phyloP scores from a whole-genome alignment of 371 early-diverging fungal genomes.

The Neoconidiobolus thromboides region DNA sequence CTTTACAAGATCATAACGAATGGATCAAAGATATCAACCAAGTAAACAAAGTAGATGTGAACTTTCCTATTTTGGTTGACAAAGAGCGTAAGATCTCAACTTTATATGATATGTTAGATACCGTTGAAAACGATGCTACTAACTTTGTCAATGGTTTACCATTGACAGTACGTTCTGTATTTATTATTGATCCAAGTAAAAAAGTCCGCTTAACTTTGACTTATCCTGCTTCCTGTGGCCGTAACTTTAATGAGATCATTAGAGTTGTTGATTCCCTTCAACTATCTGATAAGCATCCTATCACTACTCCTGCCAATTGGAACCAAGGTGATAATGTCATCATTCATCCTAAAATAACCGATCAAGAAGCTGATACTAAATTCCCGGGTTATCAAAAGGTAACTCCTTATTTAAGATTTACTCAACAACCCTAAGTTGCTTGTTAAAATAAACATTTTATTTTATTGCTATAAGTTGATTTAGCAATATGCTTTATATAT shows the following conservation, averaged over 20 bases:
- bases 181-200: constrained; percentile 85
- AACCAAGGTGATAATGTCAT: constrained; percentile 71
- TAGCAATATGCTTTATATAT: no score
- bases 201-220: constrained; percentile 69
- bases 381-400: constrained; percentile 68
- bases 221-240: constrained; percentile 75
- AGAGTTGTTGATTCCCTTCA: constrained; percentile 83
- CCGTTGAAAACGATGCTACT: constrained; percentile 59
- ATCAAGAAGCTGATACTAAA: constrained; percentile 57
- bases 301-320: constrained; percentile 94
- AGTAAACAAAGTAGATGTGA: constrained; percentile 47
- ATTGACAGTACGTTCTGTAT: constrained; percentile 86
- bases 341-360: constrained; percentile 63
- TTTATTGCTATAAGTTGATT: no score
- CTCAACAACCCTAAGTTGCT: constrained; percentile 20
- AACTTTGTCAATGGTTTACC: constrained; percentile 77
- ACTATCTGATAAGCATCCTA: constrained; percentile 61
- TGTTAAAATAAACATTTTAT: no score
- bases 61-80: constrained; percentile 90
- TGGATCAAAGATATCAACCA: constrained; percentile 88
- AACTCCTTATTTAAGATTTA: constrained; percentile 70
- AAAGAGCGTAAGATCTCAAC: constrained; percentile 57
- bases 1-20: constrained; percentile 49
- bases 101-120: constrained; percentile 89
- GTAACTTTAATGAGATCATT: constrained; percentile 90